Conservation (phyloP, 257 asterid species). For the Buddleja alternifolia region DNA sequence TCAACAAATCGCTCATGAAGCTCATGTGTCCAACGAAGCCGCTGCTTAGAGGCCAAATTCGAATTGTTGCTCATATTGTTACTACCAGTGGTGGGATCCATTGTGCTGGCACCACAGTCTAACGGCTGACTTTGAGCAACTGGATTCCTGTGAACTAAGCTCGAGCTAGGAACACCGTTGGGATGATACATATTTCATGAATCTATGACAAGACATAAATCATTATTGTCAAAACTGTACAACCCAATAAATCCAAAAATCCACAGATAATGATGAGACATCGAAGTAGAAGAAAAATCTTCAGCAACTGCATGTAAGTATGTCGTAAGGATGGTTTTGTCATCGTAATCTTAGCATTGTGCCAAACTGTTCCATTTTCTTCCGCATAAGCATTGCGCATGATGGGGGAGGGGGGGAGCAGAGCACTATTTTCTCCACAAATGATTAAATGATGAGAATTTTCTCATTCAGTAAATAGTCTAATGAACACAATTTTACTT, state of each 20-base stretch:
- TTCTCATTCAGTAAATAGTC: background rate
- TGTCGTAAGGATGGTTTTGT: background rate
- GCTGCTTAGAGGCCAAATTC: conserved; percentile 75
- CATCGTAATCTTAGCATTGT: conserved; percentile 15
- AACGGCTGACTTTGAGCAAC: conserved; percentile 37
- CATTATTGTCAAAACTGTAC: conserved; percentile 15
- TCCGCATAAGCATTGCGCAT: background rate
- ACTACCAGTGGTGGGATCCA: conserved; percentile 69
- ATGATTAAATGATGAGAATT: background rate
- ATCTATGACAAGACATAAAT: conserved; percentile 26
- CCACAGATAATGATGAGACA: background rate
- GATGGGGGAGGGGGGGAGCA: background rate
- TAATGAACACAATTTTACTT: background rate
- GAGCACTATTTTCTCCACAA: background rate
- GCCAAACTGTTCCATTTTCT: background rate
- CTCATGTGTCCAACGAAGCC: conserved; percentile 95
- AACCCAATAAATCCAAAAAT: conserved; percentile 7
- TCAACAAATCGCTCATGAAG: conserved; percentile 90
- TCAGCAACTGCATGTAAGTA: background rate
- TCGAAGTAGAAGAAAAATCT: conserved; percentile 1
- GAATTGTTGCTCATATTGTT: conserved; percentile 55
- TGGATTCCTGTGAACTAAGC: conserved; percentile 36
- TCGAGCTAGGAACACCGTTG: conserved; percentile 39
- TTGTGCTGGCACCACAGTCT: conserved; percentile 38
- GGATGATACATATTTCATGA: conserved; percentile 36